These are phyloP conservation scores for Polyporus tsugae DNA, from an alignment of 1,284 basidiomycete species.

Conservation along the genomic window DNA sequence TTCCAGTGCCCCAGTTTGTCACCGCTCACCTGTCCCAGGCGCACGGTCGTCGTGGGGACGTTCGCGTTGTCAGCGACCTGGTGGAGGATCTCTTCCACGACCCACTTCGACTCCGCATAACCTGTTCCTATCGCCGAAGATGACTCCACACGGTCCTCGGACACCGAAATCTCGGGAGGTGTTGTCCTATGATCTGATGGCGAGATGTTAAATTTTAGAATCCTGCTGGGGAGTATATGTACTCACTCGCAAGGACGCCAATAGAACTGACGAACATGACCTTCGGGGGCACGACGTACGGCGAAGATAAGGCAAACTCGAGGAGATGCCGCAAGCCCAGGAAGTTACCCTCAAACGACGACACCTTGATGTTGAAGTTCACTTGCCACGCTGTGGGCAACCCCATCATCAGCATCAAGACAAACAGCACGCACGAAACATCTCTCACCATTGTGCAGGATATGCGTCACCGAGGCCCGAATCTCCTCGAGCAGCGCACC, in stretches of 20 bases:
- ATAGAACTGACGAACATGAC: conserved; percentile 44
- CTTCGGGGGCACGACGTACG: conserved; percentile 28
- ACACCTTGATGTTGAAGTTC: conserved; percentile 42
- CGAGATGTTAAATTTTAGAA: neutral
- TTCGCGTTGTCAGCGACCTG: conserved; percentile 28
- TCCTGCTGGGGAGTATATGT: neutral
- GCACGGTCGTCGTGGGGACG: conserved; percentile 43
- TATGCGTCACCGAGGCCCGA: conserved; percentile 35
- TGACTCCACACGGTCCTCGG: conserved; percentile 25
- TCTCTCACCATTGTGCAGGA: conserved; percentile 45
- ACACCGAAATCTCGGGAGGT: conserved; percentile 2
- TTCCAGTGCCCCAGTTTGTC: conserved; percentile 50
- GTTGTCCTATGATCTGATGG: conserved; percentile 1
- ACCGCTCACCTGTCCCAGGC: conserved; percentile 55
- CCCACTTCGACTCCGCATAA: conserved; percentile 51
- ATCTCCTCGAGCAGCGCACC: conserved; percentile 39
- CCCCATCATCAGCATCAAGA: neutral
- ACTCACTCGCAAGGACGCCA: conserved; percentile 36
- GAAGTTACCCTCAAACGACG: conserved; percentile 33
- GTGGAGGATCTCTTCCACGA: conserved; percentile 43
- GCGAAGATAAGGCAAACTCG: conserved; percentile 38
- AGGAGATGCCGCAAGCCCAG: conserved; percentile 28
- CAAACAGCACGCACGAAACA: neutral
- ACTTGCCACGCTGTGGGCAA: conserved; percentile 43
- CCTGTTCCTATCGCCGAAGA: conserved; percentile 43